Percentiles rank a stretch among this genome's conserved stretches.
Evolutionary conservation across 2,329 filamentous ascomycete species (phyloP).

Genomic region (Colletotrichum tropicale): DNA sequence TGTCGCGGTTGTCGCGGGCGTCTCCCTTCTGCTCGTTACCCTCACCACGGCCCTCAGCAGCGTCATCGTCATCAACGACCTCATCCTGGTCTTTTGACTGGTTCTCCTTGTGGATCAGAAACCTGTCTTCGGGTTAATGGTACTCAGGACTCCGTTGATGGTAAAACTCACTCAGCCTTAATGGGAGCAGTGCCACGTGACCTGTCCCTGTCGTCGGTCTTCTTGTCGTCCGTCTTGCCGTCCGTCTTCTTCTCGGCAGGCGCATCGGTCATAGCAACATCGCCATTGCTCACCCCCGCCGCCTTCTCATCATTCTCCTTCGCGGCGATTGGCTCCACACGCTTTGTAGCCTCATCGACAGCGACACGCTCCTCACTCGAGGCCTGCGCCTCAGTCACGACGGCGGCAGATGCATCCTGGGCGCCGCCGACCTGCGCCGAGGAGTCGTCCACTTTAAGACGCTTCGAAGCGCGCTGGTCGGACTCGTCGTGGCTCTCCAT

Average conservation of each 20-base stretch:
- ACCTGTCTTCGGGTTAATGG: slow-evolving; percentile 27
- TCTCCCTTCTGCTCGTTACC: slow-evolving; percentile 50
- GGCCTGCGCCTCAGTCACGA: neutral
- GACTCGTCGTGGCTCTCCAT: slow-evolving; percentile 16
- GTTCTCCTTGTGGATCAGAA: slow-evolving; percentile 30
- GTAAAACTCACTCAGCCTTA: slow-evolving; percentile 38
- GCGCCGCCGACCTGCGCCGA: neutral
- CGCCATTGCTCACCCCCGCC: neutral
- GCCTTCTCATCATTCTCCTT: slow-evolving; percentile 5
- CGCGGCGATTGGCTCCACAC: slow-evolving; percentile 3
- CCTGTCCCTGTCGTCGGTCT: slow-evolving; percentile 21
- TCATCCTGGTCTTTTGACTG: slow-evolving; percentile 61
- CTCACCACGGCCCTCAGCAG: slow-evolving; percentile 47
- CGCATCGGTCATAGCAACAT: slow-evolving; percentile 12
- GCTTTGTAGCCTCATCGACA: slow-evolving; percentile 10
- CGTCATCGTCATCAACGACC: slow-evolving; percentile 52
- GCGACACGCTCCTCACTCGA: slow-evolving; percentile 1
- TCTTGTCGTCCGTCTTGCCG: slow-evolving; percentile 4
- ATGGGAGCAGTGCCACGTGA: slow-evolving; percentile 35
- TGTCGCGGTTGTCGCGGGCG: slow-evolving; percentile 41
- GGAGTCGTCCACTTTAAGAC: slow-evolving; percentile 24
- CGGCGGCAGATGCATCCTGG: neutral
- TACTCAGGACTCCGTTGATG: neutral
- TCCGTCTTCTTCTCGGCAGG: neutral
- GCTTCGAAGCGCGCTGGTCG: slow-evolving; percentile 25